Evolutionary conservation across 192 early-diverging fungal genomes (phyloP).

Genomic region (Gigaspora rosea): DNA sequence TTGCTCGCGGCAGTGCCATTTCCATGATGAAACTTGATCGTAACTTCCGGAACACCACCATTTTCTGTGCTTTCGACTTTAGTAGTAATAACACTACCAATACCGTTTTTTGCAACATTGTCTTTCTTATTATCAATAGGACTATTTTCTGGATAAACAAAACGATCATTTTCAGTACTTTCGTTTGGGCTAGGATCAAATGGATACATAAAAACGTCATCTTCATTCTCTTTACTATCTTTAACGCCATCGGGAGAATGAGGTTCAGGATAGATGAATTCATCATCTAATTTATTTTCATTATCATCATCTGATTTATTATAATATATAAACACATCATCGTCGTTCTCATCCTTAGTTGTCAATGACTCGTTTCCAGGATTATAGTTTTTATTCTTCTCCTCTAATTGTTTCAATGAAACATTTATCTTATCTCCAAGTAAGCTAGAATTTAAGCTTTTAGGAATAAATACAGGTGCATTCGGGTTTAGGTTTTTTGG

Average conservation of each 20-base stretch:
- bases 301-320: background rate
- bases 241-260: background rate
- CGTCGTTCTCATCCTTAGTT: background rate
- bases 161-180: background rate
- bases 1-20: background rate
- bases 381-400: too few relatives aligned
- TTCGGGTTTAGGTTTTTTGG: slow-evolving; percentile 11
- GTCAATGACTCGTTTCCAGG: background rate
- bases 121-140: background rate
- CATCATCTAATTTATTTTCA: too few relatives aligned
- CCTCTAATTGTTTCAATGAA: too few relatives aligned
- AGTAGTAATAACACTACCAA: background rate
- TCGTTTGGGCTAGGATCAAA: background rate
- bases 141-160: background rate
- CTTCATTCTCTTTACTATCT: background rate
- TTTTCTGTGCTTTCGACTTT: background rate
- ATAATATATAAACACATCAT: background rate
- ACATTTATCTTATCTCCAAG: background rate
- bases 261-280: background rate
- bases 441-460: background rate
- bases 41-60: background rate
- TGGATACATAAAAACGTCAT: background rate
- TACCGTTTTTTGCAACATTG: background rate
- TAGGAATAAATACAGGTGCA: slow-evolving; percentile 25
- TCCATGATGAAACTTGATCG: background rate